Evolutionary conservation across 1,139 yeast genomes (phyloP).

Genomic region (Wickerhamomyces sp.): DNA sequence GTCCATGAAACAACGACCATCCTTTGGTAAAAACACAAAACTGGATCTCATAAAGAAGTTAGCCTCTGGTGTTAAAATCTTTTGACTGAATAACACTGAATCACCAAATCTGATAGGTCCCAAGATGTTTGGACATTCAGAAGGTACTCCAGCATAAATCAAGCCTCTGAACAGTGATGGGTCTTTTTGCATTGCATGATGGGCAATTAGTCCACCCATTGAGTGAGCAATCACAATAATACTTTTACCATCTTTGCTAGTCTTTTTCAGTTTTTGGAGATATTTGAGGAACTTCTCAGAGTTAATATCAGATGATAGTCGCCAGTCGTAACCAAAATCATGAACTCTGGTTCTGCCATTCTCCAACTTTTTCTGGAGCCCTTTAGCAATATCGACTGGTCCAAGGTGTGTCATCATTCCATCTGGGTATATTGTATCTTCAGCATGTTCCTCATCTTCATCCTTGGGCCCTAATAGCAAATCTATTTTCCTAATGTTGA

Average conservation of each 20-base stretch:
- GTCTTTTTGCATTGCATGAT: conserved; percentile 64
- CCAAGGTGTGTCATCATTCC: conserved; percentile 82
- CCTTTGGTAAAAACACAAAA: conserved; percentile 68
- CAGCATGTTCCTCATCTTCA: conserved; percentile 54
- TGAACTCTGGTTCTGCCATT: conserved; percentile 63
- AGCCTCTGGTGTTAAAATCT: conserved; percentile 71
- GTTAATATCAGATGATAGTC: conserved; percentile 60
- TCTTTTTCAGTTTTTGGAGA: conserved; percentile 36
- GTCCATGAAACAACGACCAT: conserved; percentile 71
- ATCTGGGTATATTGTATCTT: conserved; percentile 57
- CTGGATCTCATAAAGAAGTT: conserved; percentile 88
- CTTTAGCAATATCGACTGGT: conserved; percentile 75
- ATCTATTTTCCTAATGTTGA: conserved; percentile 66
- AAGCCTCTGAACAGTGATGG: conserved; percentile 70
- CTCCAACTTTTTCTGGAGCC: conserved; percentile 50
- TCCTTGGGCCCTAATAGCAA: conserved; percentile 67
- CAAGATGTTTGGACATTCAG: conserved; percentile 77
- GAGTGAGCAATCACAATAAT: conserved; percentile 79
- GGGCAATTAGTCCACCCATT: conserved; percentile 89
- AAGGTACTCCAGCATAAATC: conserved; percentile 78
- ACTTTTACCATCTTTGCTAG: conserved; percentile 36
- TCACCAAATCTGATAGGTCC: conserved; percentile 87
- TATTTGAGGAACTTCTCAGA: conserved; percentile 46
- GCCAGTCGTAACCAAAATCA: conserved; percentile 91
- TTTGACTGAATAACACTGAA: conserved; percentile 68